These are phyloP conservation scores for Cardiosporidium cionae DNA, from an alignment of 169 alveolate genomes.

Conservation along the genomic window DNA sequence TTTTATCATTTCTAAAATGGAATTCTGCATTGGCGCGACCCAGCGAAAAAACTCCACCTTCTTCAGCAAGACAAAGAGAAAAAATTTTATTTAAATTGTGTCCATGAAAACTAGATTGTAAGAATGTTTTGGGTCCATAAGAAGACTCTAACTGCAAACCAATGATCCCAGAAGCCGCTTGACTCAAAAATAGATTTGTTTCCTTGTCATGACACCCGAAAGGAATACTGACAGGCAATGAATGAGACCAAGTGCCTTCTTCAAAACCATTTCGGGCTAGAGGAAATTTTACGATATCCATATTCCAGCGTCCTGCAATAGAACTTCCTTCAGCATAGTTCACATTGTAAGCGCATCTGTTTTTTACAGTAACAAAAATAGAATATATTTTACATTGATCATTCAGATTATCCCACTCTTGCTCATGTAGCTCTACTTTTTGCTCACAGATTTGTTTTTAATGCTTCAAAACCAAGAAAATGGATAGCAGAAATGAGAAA, in stretches of 20 bases:
- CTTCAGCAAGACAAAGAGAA: conserved; percentile 13
- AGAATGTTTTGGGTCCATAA: conserved; percentile 25
- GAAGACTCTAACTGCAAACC: conserved; percentile 33
- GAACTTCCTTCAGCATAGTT: conserved; percentile 45
- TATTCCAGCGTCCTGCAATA: conserved; percentile 39
- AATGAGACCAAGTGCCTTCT: not conserved
- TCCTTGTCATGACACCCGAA: conserved; percentile 46
- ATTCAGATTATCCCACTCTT: no score
- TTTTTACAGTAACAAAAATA: not conserved
- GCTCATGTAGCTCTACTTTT: no score
- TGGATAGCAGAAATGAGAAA: no score
- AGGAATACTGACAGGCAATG: conserved; percentile 7
- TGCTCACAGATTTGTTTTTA: no score
- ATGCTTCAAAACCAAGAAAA: no score
- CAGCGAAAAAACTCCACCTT: conserved; percentile 2
- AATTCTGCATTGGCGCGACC: conserved; percentile 11
- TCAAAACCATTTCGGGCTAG: not conserved
- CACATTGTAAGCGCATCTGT: conserved; percentile 38
- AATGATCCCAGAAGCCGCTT: conserved; percentile 43
- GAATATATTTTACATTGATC: no score
- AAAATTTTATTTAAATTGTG: not conserved
- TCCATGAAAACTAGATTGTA: conserved; percentile 1
- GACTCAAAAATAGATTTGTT: conserved; percentile 35
- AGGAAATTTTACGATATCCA: conserved; percentile 6
- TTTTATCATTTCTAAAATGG: not conserved